Percentiles rank a stretch among this genome's conserved stretches.
Evolutionary conservation across 345 rosid species (phyloP).

Genomic region (Populus simonii): DNA sequence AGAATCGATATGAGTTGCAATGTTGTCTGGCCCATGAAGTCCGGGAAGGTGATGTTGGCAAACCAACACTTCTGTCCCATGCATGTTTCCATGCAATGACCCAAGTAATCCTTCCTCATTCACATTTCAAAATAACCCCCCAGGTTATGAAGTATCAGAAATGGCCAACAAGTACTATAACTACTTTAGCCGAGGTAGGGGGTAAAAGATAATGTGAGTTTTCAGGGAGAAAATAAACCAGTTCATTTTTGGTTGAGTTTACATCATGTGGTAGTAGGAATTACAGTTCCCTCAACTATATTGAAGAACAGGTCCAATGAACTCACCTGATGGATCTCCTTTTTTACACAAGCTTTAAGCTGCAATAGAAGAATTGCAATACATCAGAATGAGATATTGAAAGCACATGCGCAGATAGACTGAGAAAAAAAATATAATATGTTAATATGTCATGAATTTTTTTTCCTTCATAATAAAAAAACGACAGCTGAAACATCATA

Average conservation of each 20-base stretch:
- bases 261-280: background rate
- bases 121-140: background rate
- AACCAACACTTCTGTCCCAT: background rate
- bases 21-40: background rate
- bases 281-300: background rate
- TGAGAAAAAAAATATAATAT: background rate
- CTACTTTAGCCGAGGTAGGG: background rate
- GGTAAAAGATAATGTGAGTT: background rate
- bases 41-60: background rate
- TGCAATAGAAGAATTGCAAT: constrained; percentile 34
- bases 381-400: background rate
- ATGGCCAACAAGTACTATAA: background rate
- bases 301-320: constrained; percentile 12
- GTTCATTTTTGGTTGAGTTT: background rate
- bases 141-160: background rate
- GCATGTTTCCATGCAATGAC: background rate
- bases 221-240: background rate
- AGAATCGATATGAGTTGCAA: background rate
- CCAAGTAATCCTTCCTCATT: background rate
- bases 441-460: background rate
- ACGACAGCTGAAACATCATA: constrained; percentile 22
- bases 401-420: background rate
- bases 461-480: background rate
- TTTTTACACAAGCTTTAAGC: constrained; percentile 82
- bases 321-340: constrained; percentile 90